phyloP scores from a whole-genome alignment of 2,329 filamentous ascomycete genomes.

The Trichoderma asperellum region DNA sequence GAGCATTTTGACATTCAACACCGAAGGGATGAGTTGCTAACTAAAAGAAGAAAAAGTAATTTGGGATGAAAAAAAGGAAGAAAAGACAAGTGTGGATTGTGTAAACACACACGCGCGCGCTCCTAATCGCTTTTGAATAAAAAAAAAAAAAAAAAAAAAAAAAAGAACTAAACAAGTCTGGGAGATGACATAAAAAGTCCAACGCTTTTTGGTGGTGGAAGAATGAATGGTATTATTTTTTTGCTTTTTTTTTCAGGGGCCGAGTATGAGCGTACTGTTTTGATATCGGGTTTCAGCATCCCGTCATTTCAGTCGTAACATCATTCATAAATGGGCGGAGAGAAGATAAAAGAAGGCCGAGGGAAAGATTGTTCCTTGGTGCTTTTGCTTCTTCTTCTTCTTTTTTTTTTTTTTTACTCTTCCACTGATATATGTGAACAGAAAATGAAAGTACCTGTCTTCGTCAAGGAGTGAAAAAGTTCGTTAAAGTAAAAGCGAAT shows the following conservation, averaged over 20 bases:
- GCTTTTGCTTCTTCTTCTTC: not conserved
- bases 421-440: not conserved
- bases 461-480: slow-evolving; percentile 10
- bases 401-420: not conserved
- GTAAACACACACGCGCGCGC: not conserved
- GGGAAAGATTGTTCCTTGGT: not conserved
- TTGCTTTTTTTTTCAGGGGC: not conserved
- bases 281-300: slow-evolving; percentile 22
- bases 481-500: not conserved
- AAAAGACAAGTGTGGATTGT: not conserved
- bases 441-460: not conserved
- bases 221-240: not conserved
- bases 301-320: slow-evolving; percentile 19
- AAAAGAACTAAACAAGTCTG: not conserved
- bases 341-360: not conserved
- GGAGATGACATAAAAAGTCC: not conserved
- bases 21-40: not conserved
- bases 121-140: not conserved
- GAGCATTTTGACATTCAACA: slow-evolving; percentile 7
- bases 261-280: slow-evolving; percentile 13
- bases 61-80: not conserved
- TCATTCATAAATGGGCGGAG: not conserved
- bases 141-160: not conserved
- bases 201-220: slow-evolving; percentile 7
- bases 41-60: not conserved